Percentiles rank a stretch among this genome's conserved stretches.
phyloP scores from a whole-genome alignment of 2,329 filamentous ascomycete species.

The Epicoccum sorghinum region DNA sequence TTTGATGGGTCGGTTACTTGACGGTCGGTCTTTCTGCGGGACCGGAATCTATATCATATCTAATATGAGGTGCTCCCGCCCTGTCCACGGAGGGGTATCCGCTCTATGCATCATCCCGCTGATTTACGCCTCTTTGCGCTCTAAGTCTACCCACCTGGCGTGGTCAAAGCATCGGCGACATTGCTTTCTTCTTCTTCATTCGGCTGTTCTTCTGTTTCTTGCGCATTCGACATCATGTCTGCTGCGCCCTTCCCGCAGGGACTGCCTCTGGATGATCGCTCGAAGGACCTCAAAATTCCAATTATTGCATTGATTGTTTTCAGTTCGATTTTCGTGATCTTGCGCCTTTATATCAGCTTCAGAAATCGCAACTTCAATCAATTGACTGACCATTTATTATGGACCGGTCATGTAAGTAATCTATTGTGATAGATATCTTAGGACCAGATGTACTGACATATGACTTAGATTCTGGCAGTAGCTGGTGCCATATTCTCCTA shows the following conservation, averaged over 20 bases:
- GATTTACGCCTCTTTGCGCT: not conserved
- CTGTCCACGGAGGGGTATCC: not conserved
- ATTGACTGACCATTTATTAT: conserved; percentile 33
- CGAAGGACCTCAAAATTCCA: conserved; percentile 30
- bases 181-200: conserved; percentile 3
- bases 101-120: conserved; percentile 5
- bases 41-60: conserved; percentile 6
- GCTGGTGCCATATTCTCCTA: conserved; percentile 28
- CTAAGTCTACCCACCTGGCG: conserved; percentile 7
- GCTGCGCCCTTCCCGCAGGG: conserved; percentile 5
- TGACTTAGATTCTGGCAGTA: conserved; percentile 26
- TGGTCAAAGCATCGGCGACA: conserved; percentile 10
- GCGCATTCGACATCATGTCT: conserved; percentile 19
- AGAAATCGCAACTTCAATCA: conserved; percentile 31
- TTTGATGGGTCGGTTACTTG: not conserved
- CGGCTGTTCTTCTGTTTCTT: not conserved
- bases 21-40: not conserved
- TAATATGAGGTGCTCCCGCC: not conserved
- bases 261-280: conserved; percentile 30
- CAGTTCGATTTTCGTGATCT: conserved; percentile 30
- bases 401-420: conserved; percentile 30
- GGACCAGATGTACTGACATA: conserved; percentile 1
- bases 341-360: conserved; percentile 27
- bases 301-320: conserved; percentile 28
- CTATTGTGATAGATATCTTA: too few relatives aligned